Conservation (phyloP, 2,329 filamentous ascomycete species). For the Penicillium italicum region DNA sequence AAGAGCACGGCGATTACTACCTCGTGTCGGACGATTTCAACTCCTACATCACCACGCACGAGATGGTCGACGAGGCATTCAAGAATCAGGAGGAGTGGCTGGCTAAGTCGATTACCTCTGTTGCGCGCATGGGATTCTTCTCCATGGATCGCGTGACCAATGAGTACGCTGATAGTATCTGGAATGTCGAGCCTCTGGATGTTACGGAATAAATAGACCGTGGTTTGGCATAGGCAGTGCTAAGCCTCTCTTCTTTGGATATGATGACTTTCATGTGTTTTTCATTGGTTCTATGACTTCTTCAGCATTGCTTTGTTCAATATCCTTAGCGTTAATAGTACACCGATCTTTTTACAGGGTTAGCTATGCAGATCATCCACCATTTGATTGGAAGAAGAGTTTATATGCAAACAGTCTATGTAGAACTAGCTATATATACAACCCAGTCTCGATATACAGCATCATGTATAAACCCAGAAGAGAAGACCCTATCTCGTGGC, state of each 20-base stretch:
- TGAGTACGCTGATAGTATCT: slow-evolving; percentile 95
- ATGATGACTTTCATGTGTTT: not conserved
- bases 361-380: not conserved
- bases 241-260: not conserved
- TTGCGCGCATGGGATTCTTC: slow-evolving; percentile 96
- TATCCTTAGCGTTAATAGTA: slow-evolving; percentile 1
- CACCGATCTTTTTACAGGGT: not conserved
- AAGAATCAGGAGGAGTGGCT: slow-evolving; percentile 90
- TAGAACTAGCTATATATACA: not conserved
- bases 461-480: not conserved
- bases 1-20: slow-evolving; percentile 95
- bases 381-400: not conserved
- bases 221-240: not conserved
- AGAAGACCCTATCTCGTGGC: not conserved
- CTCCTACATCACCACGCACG: slow-evolving; percentile 87
- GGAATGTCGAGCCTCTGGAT: slow-evolving; percentile 84
- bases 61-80: slow-evolving; percentile 87
- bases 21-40: slow-evolving; percentile 96
- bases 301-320: not conserved
- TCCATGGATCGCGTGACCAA: slow-evolving; percentile 91
- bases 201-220: slow-evolving; percentile 34
- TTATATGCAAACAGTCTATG: not conserved
- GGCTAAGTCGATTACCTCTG: slow-evolving; percentile 81
- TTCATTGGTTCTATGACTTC: not conserved
- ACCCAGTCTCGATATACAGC: not conserved